phyloP scores from a whole-genome alignment of 768 basidiomycete species.

The Coprinellus micaceus region DNA sequence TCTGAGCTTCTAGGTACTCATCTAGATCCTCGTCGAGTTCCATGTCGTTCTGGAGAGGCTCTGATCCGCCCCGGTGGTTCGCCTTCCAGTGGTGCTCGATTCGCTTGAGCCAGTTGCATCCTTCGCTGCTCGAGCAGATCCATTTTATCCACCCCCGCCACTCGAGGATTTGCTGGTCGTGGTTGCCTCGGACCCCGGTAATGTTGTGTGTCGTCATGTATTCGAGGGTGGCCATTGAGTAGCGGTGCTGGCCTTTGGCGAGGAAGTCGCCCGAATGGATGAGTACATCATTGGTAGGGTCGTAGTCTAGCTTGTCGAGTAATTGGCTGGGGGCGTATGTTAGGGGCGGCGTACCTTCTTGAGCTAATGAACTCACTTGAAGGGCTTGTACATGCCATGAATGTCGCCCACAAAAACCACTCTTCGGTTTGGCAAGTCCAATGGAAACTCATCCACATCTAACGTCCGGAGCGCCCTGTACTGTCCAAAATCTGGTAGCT shows the following conservation, averaged over 20 bases:
- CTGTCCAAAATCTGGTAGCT: slow-evolving; percentile 53
- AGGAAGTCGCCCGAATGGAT: slow-evolving; percentile 84
- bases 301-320: slow-evolving; percentile 57
- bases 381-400: slow-evolving; percentile 72
- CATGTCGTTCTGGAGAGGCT: slow-evolving; percentile 3
- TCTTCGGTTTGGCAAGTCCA: slow-evolving; percentile 52
- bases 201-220: slow-evolving; percentile 64
- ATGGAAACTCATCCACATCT: slow-evolving; percentile 46
- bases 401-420: slow-evolving; percentile 83
- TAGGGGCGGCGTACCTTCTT: too few relatives aligned
- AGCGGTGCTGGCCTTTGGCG: slow-evolving; percentile 58
- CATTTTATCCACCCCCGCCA: slow-evolving; percentile 88
- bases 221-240: slow-evolving; percentile 59
- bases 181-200: slow-evolving; percentile 87
- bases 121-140: slow-evolving; percentile 51
- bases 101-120: slow-evolving; percentile 51
- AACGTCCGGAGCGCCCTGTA: slow-evolving; percentile 44
- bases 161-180: slow-evolving; percentile 88
- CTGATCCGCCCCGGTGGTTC: slow-evolving; percentile 1
- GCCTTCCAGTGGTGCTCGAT: slow-evolving; percentile 44
- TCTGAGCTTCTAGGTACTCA: not conserved
- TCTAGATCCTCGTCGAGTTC: slow-evolving; percentile 5
- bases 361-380: slow-evolving; percentile 62
- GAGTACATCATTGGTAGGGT: slow-evolving; percentile 59
- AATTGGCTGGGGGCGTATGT: slow-evolving; percentile 47